These are phyloP conservation scores for Annulohypoxylon bovei DNA, from an alignment of 495 filamentous ascomycete genomes.

Conservation along the genomic window DNA sequence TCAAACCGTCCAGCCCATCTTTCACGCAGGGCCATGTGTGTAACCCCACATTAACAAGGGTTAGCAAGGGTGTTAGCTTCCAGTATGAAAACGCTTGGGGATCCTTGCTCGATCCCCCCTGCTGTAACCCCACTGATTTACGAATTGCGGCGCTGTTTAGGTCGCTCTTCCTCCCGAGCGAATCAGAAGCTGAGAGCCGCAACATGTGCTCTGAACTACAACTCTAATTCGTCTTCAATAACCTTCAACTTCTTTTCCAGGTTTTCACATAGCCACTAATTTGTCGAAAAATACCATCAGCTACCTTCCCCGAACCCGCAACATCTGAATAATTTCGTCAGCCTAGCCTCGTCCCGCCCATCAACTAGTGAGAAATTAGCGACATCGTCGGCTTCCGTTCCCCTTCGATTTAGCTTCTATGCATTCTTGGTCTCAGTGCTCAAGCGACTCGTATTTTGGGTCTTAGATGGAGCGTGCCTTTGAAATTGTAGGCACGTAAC, in stretches of 20 bases:
- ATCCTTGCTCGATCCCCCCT: conserved; percentile 5
- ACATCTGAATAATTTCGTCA: conserved; percentile 23
- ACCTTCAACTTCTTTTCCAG: neutral
- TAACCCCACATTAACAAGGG: conserved; percentile 17
- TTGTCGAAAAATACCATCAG: conserved; percentile 13
- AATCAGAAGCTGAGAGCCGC: conserved; percentile 35
- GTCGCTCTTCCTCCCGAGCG: conserved; percentile 4
- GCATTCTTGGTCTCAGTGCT: conserved; percentile 6
- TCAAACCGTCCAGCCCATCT: neutral
- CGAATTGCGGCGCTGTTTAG: conserved; percentile 16
- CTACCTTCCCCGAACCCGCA: conserved; percentile 20
- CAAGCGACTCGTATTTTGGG: conserved; percentile 17
- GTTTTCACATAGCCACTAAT: neutral
- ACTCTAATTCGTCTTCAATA: conserved; percentile 44
- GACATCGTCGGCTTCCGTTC: conserved; percentile 28
- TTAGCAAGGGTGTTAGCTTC: neutral
- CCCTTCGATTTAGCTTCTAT: conserved; percentile 38
- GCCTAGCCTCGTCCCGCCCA: conserved; percentile 27
- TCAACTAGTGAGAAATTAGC: neutral
- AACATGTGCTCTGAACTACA: conserved; percentile 42
- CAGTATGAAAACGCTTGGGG: neutral
- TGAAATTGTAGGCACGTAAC: neutral
- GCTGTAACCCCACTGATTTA: conserved; percentile 23
- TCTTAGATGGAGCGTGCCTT: conserved; percentile 8
- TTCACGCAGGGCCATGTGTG: neutral